Base-by-base conservation (phyloP, 306 rosid genomes). In the Fragaria ananassa region DNA sequence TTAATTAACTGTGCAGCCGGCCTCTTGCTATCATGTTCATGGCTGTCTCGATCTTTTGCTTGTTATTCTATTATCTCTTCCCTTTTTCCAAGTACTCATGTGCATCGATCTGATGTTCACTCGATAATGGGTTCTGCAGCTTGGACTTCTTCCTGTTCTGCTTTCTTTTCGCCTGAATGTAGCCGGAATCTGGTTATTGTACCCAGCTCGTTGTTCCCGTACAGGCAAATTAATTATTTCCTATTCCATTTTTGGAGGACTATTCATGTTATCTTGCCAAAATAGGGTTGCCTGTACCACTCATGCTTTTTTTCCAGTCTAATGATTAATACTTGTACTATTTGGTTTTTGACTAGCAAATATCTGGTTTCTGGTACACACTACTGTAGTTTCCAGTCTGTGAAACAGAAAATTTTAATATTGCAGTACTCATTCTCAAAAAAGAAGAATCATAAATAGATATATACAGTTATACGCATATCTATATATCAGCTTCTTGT, bases 91-190 rank as follows among this genome's bases (percentile, higher is more conserved):
- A 31, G 10, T 29, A 29, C 69, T 50, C 63, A 0, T 72, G 72
- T 80, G 81, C 84, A 86, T 86, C 35, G 35, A 88, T 79, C 11
- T 42, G 68, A 70, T 77, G 42, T 70, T 70, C 53, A 60, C 80
- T 68, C 68, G 69, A 53, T 73, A 76, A 53, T 62, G 77, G 82
- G 29, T 82, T 80, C 68, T 72, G 44, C 67, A 53, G 54, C 74
- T 82, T 79, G 71, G 75, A 45, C 37, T 45, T 35, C 3, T 35
- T 34, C 10, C 21, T 8, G 7, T 53, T 53, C 45, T 46, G n/a
- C 25, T 45, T 15, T 70, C 34, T 82, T 56, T 66, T 76, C 65
- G 31, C 72, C 72, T 70, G 68, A 70, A 75, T 54, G 71, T 67
- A 34, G 62, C 73, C 78, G 58, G 80, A 74, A 61, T 78, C 82